Conservation (phyloP, 169 alveolate genomes). For the Cryptosporidium bovis region DNA sequence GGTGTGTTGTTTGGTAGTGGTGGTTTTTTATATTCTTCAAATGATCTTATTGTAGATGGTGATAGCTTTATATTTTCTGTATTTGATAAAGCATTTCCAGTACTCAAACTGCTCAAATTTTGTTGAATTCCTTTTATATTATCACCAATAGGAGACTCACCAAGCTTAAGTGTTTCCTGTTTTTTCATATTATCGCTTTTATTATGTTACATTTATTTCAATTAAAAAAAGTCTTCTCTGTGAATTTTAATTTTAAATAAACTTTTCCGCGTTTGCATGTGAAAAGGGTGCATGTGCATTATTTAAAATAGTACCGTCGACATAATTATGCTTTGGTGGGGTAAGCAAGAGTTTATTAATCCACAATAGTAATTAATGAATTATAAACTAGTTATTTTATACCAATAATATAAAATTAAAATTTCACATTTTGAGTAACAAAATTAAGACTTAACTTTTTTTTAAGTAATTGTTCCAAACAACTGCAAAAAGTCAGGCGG, state of each 20-base stretch:
- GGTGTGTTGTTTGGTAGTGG: constrained; percentile 57
- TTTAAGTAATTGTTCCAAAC: no score
- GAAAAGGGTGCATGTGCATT: constrained; percentile 74
- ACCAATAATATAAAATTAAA: no score
- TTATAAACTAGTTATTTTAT: no score
- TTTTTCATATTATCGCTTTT: constrained; percentile 10
- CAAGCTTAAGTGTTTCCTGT: neutral
- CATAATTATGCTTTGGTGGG: neutral
- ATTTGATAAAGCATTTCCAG: constrained; percentile 24
- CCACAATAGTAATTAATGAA: no score
- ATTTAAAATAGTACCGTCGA: constrained; percentile 19
- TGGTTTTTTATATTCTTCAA: constrained; percentile 29
- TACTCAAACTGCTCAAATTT: neutral
- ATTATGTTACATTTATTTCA: neutral
- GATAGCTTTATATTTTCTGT: constrained; percentile 18
- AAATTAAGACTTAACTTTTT: no score
- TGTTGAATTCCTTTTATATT: constrained; percentile 47
- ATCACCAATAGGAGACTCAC: constrained; percentile 57
- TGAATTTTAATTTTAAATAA: neutral
- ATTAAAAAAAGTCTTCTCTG: neutral
- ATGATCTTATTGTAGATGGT: constrained; percentile 36
- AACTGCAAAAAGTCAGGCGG: no score
- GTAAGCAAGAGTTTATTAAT: no score
- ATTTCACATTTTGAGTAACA: no score
- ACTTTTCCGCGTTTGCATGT: constrained; percentile 36